These are phyloP conservation scores for Colletotrichum abscissum DNA, from an alignment of 2,329 filamentous ascomycete species.

Conservation along the genomic window DNA sequence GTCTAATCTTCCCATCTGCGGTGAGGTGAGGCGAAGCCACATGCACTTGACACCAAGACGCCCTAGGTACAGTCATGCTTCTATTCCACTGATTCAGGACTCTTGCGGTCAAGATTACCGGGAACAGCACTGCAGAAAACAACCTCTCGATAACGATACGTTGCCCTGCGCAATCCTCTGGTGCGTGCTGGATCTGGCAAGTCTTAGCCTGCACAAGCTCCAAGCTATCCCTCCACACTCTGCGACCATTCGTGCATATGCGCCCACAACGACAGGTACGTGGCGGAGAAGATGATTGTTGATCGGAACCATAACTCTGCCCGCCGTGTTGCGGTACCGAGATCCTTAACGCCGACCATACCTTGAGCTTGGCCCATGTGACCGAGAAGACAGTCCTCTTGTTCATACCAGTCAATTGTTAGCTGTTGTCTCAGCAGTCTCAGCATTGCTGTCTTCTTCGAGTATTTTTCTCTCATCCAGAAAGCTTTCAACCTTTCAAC, in stretches of 20 bases:
- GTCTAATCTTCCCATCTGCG: slow-evolving; percentile 6
- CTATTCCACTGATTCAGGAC: slow-evolving; percentile 10
- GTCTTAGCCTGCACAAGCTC: slow-evolving; percentile 28
- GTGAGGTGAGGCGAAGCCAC: slow-evolving; percentile 13
- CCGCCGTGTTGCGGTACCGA: not conserved
- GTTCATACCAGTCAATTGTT: not conserved
- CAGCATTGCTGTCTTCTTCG: not conserved
- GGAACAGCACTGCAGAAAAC: not conserved
- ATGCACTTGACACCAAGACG: not conserved
- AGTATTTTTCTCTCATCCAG: not conserved
- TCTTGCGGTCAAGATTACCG: not conserved
- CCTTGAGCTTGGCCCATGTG: not conserved
- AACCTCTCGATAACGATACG: not conserved
- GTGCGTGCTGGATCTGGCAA: slow-evolving; percentile 18
- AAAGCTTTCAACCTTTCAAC: not conserved
- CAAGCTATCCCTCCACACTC: slow-evolving; percentile 11
- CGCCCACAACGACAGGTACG: slow-evolving; percentile 18
- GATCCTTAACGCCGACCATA: not conserved
- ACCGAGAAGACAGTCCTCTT: not conserved
- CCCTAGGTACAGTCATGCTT: slow-evolving; percentile 4
- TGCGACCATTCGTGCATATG: slow-evolving; percentile 32
- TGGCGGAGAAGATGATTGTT: slow-evolving; percentile 14
- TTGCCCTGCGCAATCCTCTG: not conserved
- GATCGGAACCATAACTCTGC: slow-evolving; percentile 16
- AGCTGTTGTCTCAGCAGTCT: not conserved